These are phyloP conservation scores for Athelia psychrophila DNA, from an alignment of 1,284 basidiomycete genomes.

Conservation along the genomic window DNA sequence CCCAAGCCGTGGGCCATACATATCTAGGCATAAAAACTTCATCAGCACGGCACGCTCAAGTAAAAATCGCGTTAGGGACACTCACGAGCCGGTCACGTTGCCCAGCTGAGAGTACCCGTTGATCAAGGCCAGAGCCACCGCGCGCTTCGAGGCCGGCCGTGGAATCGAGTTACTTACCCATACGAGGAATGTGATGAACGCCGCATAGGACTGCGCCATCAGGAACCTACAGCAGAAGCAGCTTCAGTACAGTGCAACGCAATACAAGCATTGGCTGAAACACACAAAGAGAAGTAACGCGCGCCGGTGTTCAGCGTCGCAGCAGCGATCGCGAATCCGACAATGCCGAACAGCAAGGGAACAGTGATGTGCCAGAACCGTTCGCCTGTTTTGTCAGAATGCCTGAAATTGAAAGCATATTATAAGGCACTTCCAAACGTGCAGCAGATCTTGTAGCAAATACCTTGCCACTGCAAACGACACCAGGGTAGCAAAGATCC, in stretches of 20 bases:
- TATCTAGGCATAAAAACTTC: slow-evolving; percentile 36
- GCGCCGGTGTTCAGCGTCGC: slow-evolving; percentile 63
- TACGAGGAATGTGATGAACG: slow-evolving; percentile 65
- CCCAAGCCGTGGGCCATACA: slow-evolving; percentile 38
- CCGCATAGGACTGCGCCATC: slow-evolving; percentile 74
- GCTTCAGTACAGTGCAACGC: neutral
- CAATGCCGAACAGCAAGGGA: slow-evolving; percentile 55
- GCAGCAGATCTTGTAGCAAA: too few species aligned
- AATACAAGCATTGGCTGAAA: slow-evolving; percentile 5
- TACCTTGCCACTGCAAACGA: slow-evolving; percentile 49
- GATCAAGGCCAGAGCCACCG: slow-evolving; percentile 73
- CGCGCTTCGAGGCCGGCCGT: slow-evolving; percentile 68
- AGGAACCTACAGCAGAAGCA: slow-evolving; percentile 62
- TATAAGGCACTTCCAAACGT: too few species aligned
- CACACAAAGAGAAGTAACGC: slow-evolving; percentile 76
- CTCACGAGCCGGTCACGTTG: slow-evolving; percentile 75
- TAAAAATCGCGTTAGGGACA: slow-evolving; percentile 14
- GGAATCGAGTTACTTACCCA: slow-evolving; percentile 74
- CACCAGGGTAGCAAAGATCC: slow-evolving; percentile 62
- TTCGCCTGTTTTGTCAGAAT: slow-evolving; percentile 69
- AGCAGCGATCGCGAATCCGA: slow-evolving; percentile 76
- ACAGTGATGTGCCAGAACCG: slow-evolving; percentile 62
- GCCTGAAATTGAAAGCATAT: slow-evolving; percentile 37
- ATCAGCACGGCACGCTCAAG: neutral
- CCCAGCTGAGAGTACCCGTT: slow-evolving; percentile 75